Conservation (phyloP, 2,329 filamentous ascomycete species). For the Sclerotinia borealis region DNA sequence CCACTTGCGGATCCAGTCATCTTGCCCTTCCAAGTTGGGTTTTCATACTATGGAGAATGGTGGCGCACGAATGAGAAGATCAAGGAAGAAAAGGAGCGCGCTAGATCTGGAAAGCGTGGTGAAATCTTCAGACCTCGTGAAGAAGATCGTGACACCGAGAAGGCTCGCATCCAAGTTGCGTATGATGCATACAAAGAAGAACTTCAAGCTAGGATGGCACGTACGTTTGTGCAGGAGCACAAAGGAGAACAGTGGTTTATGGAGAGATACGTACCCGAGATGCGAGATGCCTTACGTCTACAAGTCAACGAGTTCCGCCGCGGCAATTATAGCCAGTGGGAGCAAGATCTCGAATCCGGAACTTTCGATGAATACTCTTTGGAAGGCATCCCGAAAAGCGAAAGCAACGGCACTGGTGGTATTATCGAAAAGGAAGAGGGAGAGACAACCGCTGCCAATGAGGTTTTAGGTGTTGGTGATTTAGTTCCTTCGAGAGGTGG, state of each 20-base stretch:
- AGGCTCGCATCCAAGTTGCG: slow-evolving; percentile 66
- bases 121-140: slow-evolving; percentile 59
- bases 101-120: slow-evolving; percentile 61
- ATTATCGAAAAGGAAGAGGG: slow-evolving; percentile 92
- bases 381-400: slow-evolving; percentile 88
- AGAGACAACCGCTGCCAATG: slow-evolving; percentile 83
- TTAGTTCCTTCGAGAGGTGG: slow-evolving; percentile 76
- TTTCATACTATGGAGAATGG: slow-evolving; percentile 83
- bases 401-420: slow-evolving; percentile 80
- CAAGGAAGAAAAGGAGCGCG: slow-evolving; percentile 72
- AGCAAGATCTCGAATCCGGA: slow-evolving; percentile 76
- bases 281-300: slow-evolving; percentile 66
- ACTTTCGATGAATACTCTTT: slow-evolving; percentile 91
- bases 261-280: slow-evolving; percentile 83
- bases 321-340: slow-evolving; percentile 78
- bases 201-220: slow-evolving; percentile 72
- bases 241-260: slow-evolving; percentile 98
- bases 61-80: slow-evolving; percentile 78
- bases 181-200: slow-evolving; percentile 65
- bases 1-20: slow-evolving; percentile 66
- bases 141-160: slow-evolving; percentile 74
- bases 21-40: slow-evolving; percentile 74
- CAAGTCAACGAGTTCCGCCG: slow-evolving; percentile 77
- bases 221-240: slow-evolving; percentile 83
- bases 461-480: slow-evolving; percentile 88